Base-by-base conservation (phyloP, 2,329 filamentous ascomycete genomes). In the Ceratocystiopsis sp. region DNA sequence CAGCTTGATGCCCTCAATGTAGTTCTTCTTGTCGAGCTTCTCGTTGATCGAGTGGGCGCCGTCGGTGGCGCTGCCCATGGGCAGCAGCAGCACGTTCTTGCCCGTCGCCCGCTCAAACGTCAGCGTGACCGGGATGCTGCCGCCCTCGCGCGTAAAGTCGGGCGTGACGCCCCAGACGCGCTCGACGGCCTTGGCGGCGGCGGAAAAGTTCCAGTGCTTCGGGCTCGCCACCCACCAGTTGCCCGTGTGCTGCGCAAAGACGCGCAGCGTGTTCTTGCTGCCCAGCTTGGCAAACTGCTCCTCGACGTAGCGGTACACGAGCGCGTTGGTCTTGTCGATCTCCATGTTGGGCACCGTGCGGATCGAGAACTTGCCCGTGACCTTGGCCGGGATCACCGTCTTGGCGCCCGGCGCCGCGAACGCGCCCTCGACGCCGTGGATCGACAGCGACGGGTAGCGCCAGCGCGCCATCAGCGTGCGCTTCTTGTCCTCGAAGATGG, bases 161-260 rank as follows among this genome's bases (percentile, higher is more conserved):
- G 91, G 91, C 67, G 86, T 73, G 43, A 94, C 81, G 43, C 84
- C 84, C 75, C 86, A 98, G 35, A 98, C 91, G 50, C 85, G 77
- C 69, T 96, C 81, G 33, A 91, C 86, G n/a, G 91, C 91, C 73
- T 94, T 96, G 57, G 80, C 77, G 14, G 91, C 91, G 21, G 89
- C 89, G 29, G 78, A 75, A 66, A 96, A 98, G 72, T 98, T 98
- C 86, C 91, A 96, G 72, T 98, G 89, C 66, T 93, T 91, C 29
- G 91, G 89, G 57, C 82, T 87, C 39, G 93, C 86, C 40, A 93
- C 86, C 91, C 91, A 98, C 91, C 91, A 98, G 66, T 95, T 95
- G 53, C 91, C 91, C 46, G 78, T 80, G 68, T 98, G 91, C 63
- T 89, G 79, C 46, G 87, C 71, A 57, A 71, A 78, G 42, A 86